phyloP scores from a whole-genome alignment of 2,329 filamentous ascomycete genomes.

The Salinomyces thailandicus region DNA sequence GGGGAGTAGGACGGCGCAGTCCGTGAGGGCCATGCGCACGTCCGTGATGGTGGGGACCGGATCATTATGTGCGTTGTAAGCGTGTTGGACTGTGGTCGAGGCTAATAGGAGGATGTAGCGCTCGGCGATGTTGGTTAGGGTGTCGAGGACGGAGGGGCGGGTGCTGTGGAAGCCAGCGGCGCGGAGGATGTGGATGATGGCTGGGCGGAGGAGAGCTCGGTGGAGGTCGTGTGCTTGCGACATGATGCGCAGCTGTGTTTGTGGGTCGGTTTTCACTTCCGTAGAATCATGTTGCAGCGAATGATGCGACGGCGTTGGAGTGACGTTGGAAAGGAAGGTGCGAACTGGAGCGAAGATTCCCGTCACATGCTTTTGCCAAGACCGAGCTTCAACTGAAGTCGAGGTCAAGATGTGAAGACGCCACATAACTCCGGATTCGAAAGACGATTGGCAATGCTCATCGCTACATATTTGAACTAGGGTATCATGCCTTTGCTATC shows the following conservation, averaged over 20 bases:
- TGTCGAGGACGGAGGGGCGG: slow-evolving; percentile 71
- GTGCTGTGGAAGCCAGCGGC: slow-evolving; percentile 82
- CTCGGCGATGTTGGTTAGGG: slow-evolving; percentile 74
- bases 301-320: too few species aligned
- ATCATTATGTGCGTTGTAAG: slow-evolving; percentile 57
- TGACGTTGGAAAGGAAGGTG: background rate
- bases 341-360: too few species aligned
- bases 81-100: slow-evolving; percentile 59
- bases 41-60: slow-evolving; percentile 59
- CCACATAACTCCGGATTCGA: too few species aligned
- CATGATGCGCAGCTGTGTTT: slow-evolving; percentile 6
- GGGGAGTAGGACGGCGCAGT: slow-evolving; percentile 64
- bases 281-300: background rate
- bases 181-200: slow-evolving; percentile 81
- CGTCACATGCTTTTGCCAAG: too few species aligned
- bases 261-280: background rate
- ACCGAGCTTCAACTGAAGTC: too few species aligned
- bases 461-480: too few species aligned
- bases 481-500: too few species aligned
- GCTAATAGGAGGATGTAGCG: slow-evolving; percentile 71
- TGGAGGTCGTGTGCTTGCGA: slow-evolving; percentile 38
- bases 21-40: slow-evolving; percentile 73
- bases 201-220: slow-evolving; percentile 74
- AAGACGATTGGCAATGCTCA: too few species aligned
- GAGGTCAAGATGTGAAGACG: too few species aligned